Percentiles rank a stretch among this genome's conserved stretches.
Conservation (phyloP, 768 basidiomycete species). For the Calocera viscosa region DNA sequence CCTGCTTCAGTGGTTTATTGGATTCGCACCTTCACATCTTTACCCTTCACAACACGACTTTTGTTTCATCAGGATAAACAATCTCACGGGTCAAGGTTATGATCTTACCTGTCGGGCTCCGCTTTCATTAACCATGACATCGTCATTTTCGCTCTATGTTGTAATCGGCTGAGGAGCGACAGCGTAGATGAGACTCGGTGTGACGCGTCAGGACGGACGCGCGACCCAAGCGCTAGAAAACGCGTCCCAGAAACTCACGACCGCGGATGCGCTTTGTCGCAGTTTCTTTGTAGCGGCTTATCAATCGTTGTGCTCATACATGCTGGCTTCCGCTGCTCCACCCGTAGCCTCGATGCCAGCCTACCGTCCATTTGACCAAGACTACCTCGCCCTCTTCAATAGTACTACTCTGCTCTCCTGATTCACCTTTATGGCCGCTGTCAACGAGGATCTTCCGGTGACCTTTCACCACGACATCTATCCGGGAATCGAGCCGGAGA, state of each 20-base stretch:
- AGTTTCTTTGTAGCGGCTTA: too few relatives aligned
- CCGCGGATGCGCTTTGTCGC: too few relatives aligned
- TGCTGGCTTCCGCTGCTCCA: too few relatives aligned
- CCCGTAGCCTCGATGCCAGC: too few relatives aligned
- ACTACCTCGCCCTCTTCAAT: too few relatives aligned
- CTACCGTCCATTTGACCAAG: too few relatives aligned
- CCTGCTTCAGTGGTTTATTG: background rate
- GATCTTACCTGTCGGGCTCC: conserved; percentile 45
- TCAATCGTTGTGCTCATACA: too few relatives aligned
- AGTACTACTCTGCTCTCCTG: too few relatives aligned
- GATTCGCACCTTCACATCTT: conserved; percentile 58
- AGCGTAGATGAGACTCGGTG: background rate
- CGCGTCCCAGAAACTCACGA: too few relatives aligned
- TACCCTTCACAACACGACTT: conserved; percentile 69
- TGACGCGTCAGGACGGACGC: background rate
- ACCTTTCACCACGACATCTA: conserved; percentile 16
- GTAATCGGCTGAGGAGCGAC: background rate
- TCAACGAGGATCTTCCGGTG: conserved; percentile 3
- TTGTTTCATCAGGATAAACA: background rate
- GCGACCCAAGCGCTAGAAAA: background rate
- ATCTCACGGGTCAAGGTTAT: background rate
- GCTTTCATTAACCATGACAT: conserved; percentile 69
- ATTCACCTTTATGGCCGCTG: background rate
- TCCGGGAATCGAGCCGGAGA: conserved; percentile 15
- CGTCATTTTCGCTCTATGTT: background rate